Base-by-base conservation (phyloP, 306 rosid genomes). In the Fragaria vesca region DNA sequence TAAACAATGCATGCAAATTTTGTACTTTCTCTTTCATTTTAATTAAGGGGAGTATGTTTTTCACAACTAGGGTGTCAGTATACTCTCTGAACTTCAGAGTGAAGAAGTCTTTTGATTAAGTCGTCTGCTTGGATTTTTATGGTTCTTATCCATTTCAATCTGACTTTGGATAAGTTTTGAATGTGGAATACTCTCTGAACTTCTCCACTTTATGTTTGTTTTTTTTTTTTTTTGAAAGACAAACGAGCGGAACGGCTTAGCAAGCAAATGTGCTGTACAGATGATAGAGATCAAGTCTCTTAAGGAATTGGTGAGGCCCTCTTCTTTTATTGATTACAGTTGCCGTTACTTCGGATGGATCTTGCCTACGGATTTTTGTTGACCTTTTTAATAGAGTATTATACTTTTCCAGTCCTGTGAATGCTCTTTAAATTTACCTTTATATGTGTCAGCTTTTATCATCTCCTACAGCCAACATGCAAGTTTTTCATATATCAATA, bases 201-300 rank as follows among this genome's bases (percentile, higher is more conserved):
- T 30, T 74, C 21, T 55, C 76, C 46, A 72, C 81, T 72, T 71
- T 73, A 70, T 77, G 45, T 24, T 21, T 48, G 1, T 50, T 0
- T 50, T 4, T 67, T 75, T 75, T 75, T 75, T 47, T 28, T 63
- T 86, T 81, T 72, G 26, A 82, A 86, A 95, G 97, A 87, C 82
- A 71, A 78, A 71, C 3, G 93, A 91, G 82, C 80, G 77, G 34
- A 84, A 76, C 85, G 81, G 81, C 89, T 89, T 91, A 69, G 83
- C 76, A 42, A 83, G 83, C 82, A 86, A 84, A 75, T 91, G 93
- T 83, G 91, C 85, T 16, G 93, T 87, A 74, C 97, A 91, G 78
- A 74, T 46, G 83, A 76, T 24, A 78, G 93, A 89, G 86, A 88
- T 93, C 77, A 93, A 87, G 81, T 89, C 93, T 80, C 90, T 90